Base-by-base conservation (phyloP, 345 rosid species). In the Acer campestre region DNA sequence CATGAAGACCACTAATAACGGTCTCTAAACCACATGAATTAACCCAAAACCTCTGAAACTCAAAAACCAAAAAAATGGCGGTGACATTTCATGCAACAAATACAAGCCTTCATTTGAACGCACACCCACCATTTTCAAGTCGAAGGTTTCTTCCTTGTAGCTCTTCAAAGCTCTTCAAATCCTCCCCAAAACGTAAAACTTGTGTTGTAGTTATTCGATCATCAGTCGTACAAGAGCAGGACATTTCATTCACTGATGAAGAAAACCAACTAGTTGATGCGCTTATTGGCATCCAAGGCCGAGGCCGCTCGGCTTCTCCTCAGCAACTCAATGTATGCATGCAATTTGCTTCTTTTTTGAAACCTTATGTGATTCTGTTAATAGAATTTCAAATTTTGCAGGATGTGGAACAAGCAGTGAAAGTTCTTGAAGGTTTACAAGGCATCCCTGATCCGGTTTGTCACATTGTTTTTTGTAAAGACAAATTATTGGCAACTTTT, bases 251-350 rank as follows among this genome's bases (percentile, higher is more conserved):
- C 82, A 85, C 86, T 1, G 89, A 87, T n/a, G 90, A 86, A 58
- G 98, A 96, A 82, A 84, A 84, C 79, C 82, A 83, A 55, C 90
- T 96, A 31, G 84, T 96, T 65, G 88, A 91, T 40, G 99, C 99
- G 2, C 91, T 96, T 17, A 86, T 92, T 10, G 97, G 99, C 12
- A 92, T 96, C 76, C 99, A 96, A 87, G 99, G 98, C 80, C 87
- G 98, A 44, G 98, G 98, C 70, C 87, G 89, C 78, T 91, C 97
- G 0, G 99, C 97, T 46, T 81, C 97, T 74, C 85, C 95, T 58
- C 86, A 8, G 79, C 97, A 96, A 79, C 97, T 93, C 75, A 85
- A 82, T 79, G 97, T 94, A 82, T 40, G 65, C 18, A 4, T 4
- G 55, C 23, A 49, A 5, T 68, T 48, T 68, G 14, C 20, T 7